Evolutionary conservation across 768 basidiomycete genomes (phyloP).

Genomic region (Boletus reticuloceps): DNA sequence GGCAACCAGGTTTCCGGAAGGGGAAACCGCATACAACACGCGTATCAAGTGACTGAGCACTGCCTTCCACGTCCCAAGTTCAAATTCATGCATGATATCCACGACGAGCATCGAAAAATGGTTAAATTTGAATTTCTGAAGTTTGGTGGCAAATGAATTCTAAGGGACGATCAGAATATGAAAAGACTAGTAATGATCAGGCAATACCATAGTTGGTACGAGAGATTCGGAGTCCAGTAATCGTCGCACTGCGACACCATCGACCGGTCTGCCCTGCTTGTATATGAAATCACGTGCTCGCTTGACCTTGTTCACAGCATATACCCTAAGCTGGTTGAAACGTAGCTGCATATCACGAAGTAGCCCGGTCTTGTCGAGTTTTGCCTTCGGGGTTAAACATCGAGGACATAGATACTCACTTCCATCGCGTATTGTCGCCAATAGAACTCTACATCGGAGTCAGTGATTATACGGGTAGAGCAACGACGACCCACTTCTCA

Average conservation of each 20-base stretch:
- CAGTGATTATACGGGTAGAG: too few relatives aligned
- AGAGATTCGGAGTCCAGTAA: not conserved
- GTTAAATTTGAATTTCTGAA: conserved; percentile 17
- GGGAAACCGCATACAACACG: conserved; percentile 19
- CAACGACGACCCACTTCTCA: too few relatives aligned
- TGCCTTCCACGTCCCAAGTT: conserved; percentile 36
- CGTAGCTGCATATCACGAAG: conserved; percentile 16
- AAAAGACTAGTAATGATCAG: not conserved
- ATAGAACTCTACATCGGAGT: not conserved
- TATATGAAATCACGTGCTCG: not conserved
- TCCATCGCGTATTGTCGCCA: not conserved
- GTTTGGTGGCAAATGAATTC: conserved; percentile 34
- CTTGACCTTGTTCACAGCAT: not conserved
- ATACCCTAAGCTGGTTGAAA: not conserved
- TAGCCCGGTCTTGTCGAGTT: not conserved
- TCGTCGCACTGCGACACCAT: not conserved
- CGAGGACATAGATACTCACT: not conserved
- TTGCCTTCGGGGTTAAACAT: not conserved
- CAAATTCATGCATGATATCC: conserved; percentile 21
- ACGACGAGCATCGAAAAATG: conserved; percentile 27
- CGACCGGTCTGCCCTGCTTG: not conserved
- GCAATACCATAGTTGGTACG: not conserved
- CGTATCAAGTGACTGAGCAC: conserved; percentile 36
- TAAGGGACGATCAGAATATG: conserved; percentile 1
- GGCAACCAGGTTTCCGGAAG: conserved; percentile 5